Percentiles rank a stretch among this genome's conserved stretches.
phyloP scores from a whole-genome alignment of 805 yeast genomes.

The Maudiozyma barnettii region DNA sequence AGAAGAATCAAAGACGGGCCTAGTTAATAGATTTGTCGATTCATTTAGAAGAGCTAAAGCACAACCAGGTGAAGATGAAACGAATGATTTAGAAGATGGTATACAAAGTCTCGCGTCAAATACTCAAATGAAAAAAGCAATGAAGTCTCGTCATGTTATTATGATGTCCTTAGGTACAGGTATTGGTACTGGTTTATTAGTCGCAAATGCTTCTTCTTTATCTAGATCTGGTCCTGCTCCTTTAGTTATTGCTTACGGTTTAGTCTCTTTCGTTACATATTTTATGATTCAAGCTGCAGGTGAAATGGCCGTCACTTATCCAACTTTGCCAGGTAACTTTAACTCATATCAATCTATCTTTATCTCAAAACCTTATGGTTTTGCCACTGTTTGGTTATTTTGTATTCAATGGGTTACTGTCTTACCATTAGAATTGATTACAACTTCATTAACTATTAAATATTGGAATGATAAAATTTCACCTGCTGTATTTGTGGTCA shows the following conservation, averaged over 20 bases:
- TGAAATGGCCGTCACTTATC: conserved; percentile 34
- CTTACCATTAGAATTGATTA: conserved; percentile 56
- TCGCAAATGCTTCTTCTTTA: conserved; percentile 45
- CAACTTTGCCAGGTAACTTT: conserved; percentile 33
- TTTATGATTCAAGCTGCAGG: conserved; percentile 46
- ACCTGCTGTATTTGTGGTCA: conserved; percentile 47
- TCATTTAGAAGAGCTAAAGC: conserved; percentile 20
- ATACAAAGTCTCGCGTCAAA: conserved; percentile 9
- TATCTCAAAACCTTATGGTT: conserved; percentile 59
- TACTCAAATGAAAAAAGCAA: conserved; percentile 11
- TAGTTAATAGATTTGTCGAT: conserved; percentile 11
- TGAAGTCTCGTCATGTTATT: conserved; percentile 42
- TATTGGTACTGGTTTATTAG: conserved; percentile 64
- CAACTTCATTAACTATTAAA: conserved; percentile 44
- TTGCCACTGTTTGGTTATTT: conserved; percentile 65
- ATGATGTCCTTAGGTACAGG: conserved; percentile 80
- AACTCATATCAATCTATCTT: conserved; percentile 34
- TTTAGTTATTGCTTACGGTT: conserved; percentile 42
- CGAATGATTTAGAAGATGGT: conserved; percentile 15
- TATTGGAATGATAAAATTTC: conserved; percentile 40
- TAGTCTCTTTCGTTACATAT: conserved; percentile 51
- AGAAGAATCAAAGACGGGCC: not conserved
- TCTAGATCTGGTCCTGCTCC: conserved; percentile 38
- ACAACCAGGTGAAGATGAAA: not conserved
- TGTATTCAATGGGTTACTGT: conserved; percentile 55